Percentiles rank a stretch among this genome's conserved stretches.
Conservation (phyloP, 805 yeast species). For the Kodamaea hsintzibuensis region DNA sequence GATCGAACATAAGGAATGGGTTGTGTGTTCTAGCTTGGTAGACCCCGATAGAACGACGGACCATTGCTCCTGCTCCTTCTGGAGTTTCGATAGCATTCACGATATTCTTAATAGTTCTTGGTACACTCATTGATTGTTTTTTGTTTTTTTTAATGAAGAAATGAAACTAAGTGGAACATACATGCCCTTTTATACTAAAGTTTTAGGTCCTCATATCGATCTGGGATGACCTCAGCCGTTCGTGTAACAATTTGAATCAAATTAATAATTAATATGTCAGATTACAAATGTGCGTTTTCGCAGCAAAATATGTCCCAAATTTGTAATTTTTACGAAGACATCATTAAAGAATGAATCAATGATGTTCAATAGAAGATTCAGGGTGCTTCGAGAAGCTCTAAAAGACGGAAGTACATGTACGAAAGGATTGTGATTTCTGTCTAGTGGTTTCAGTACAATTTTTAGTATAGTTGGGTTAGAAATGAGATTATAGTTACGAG, state of each 20-base stretch:
- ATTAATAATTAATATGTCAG: not conserved
- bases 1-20: conserved; percentile 82
- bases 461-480: no score
- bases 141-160: not conserved
- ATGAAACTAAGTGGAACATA: not conserved
- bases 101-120: conserved; percentile 34
- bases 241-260: not conserved
- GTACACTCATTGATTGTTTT: not conserved
- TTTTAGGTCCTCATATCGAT: not conserved
- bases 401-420: not conserved
- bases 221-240: not conserved
- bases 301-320: not conserved
- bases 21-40: conserved; percentile 67
- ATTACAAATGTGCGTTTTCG: not conserved
- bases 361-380: not conserved
- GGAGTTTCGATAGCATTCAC: conserved; percentile 63
- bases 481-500: no score
- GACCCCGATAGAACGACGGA: conserved; percentile 78
- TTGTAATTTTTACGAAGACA: not conserved
- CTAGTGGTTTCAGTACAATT: no score
- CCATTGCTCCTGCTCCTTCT: conserved; percentile 87
- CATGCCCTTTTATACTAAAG: not conserved
- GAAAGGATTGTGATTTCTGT: not conserved
- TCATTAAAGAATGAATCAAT: not conserved
- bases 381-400: not conserved